Evolutionary conservation across 2,329 filamentous ascomycete genomes (phyloP), one percentile per base, ranked within the genome.

Genomic region (Fusarium equiseti): DNA sequence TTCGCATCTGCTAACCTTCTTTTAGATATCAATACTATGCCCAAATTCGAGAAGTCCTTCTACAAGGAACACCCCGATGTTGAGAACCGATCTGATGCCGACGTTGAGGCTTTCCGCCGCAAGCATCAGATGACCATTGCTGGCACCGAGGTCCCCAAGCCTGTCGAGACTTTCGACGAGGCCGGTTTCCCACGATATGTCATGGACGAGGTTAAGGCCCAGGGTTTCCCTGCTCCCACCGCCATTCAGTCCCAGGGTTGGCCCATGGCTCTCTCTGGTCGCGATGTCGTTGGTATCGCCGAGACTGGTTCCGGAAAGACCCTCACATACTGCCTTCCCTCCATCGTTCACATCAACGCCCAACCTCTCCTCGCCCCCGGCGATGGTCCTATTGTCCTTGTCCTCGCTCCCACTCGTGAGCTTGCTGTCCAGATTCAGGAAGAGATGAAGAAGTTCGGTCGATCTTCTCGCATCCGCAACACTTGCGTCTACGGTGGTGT

Each of bases 261-360:
- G 96, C 96, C 96, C 70, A 98, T 98, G 96, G 95, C 96, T 79
- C 90, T 99, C 54, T 97, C 95, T 75, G 96, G 96, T 85, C 95
- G 96, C 76, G 96, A 99, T 81, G 95, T 98, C 66, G 95, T 98
- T 77, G 96, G 96, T 90, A 97, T 99, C 85, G 96, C 96, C 77
- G 96, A 99, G 87, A 99, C 96, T 64, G 96, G 96, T 81, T 99
- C 96, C 72, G 96, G 96, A 87, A 99, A 99, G 91, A 99, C 96
- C 7, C 88, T 99, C 73, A 98, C 95, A 56, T 99, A 99, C 86
- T 98, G 95, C 84, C 89, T 99, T 75, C 96, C 96, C 63, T 93
- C 96, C 60, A 99, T 99, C 75, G 96, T 99, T 68, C 96, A 99
- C 88, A 99, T 99, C 88, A 98, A 99, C 84, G 96, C 96, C 50